phyloP scores from a whole-genome alignment of 371 early-diverging fungal genomes.

The Actinomucor elegans region DNA sequence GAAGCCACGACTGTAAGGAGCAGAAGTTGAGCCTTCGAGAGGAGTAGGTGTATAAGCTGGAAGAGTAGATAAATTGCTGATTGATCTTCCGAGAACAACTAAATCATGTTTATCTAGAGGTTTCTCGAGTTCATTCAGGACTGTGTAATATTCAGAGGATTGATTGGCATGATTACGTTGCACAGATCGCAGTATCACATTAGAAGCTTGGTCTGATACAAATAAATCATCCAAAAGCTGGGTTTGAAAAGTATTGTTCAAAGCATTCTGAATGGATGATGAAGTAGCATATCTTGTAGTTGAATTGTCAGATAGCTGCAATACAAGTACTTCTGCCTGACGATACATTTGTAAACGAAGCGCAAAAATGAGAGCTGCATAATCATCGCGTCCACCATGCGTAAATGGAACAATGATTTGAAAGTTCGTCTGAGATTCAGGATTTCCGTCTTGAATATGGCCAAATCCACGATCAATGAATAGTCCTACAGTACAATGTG shows the following conservation, averaged over 20 bases:
- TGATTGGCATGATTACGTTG: background rate
- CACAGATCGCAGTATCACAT: background rate
- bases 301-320: background rate
- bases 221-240: background rate
- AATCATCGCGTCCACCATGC: conserved; percentile 12
- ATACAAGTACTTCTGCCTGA: conserved; percentile 7
- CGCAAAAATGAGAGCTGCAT: conserved; percentile 30
- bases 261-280: conserved; percentile 1
- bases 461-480: conserved; percentile 79
- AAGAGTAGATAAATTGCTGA: background rate
- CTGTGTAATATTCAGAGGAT: background rate
- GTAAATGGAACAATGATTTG: conserved; percentile 25
- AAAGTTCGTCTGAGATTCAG: conserved; percentile 27
- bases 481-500: conserved; percentile 39
- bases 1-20: conserved; percentile 7
- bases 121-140: background rate
- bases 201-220: background rate
- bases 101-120: conserved; percentile 16
- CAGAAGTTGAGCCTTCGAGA: background rate
- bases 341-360: conserved; percentile 26
- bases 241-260: background rate
- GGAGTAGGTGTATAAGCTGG: conserved; percentile 2
- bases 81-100: conserved; percentile 12
- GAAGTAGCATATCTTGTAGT: conserved; percentile 1
- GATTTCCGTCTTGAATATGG: conserved; percentile 9